These are phyloP conservation scores for Schizosaccharomyces octosporus DNA, from an alignment of 805 yeast genomes.

Conservation along the genomic window DNA sequence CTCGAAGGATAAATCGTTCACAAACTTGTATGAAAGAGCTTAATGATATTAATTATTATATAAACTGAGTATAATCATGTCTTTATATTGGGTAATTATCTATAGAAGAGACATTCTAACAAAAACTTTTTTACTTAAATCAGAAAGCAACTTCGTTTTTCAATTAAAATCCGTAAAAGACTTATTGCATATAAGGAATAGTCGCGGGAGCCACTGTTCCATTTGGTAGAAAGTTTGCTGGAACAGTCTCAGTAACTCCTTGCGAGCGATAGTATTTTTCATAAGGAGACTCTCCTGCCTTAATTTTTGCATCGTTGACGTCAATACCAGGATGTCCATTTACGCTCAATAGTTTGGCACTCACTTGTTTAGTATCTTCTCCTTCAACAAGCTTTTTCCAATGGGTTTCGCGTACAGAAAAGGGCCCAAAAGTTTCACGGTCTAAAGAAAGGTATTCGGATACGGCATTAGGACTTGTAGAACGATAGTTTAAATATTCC, in stretches of 20 bases:
- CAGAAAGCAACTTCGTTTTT: no score
- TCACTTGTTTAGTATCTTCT: not conserved
- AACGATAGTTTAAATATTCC: constrained; percentile 10
- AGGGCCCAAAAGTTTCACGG: constrained; percentile 9
- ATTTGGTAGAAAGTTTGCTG: not conserved
- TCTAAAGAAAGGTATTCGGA: constrained; percentile 9
- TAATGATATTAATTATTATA: no score
- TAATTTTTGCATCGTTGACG: not conserved
- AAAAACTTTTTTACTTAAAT: no score
- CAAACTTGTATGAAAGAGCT: no score
- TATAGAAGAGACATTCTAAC: no score
- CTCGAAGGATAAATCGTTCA: not conserved
- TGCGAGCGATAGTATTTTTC: not conserved
- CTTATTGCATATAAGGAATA: not conserved
- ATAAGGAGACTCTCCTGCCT: not conserved
- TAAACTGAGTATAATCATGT: no score
- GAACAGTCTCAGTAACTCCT: not conserved
- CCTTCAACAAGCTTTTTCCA: not conserved
- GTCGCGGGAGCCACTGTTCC: not conserved
- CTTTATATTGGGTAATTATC: no score
- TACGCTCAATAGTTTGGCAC: not conserved
- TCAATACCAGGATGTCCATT: constrained; percentile 3
- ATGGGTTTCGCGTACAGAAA: constrained; percentile 2
- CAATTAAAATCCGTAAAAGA: no score
- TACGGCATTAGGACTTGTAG: constrained; percentile 6